Evolutionary conservation across 108 stramenopile genomes (phyloP).

Genomic region (Cylindrotheca fusiformis): DNA sequence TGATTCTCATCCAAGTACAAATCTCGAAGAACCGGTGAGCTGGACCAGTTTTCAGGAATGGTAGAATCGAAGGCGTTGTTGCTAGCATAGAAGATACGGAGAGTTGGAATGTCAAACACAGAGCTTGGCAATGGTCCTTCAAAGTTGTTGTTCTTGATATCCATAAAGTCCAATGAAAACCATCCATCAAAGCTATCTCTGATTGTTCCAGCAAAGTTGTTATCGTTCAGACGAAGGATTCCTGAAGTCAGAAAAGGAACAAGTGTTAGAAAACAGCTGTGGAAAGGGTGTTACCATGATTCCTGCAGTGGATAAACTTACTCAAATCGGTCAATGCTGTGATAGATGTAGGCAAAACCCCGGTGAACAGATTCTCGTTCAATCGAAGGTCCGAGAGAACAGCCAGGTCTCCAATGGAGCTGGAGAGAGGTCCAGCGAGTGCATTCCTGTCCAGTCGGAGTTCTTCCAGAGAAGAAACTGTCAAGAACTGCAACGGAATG

Average conservation of each 20-base stretch:
- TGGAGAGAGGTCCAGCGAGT: slow-evolving; percentile 39
- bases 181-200: slow-evolving; percentile 32
- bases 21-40: slow-evolving; percentile 26
- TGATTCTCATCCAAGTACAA: slow-evolving; percentile 28
- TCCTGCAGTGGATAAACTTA: slow-evolving; percentile 9
- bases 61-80: slow-evolving; percentile 49
- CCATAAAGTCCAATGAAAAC: slow-evolving; percentile 27
- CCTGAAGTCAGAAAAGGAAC: slow-evolving; percentile 5
- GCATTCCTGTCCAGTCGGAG: slow-evolving; percentile 40
- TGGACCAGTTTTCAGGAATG: slow-evolving; percentile 25
- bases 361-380: slow-evolving; percentile 28
- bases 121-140: slow-evolving; percentile 34
- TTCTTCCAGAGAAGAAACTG: slow-evolving; percentile 12
- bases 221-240: slow-evolving; percentile 35
- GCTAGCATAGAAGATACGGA: slow-evolving; percentile 52
- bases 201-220: slow-evolving; percentile 39
- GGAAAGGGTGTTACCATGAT: not conserved
- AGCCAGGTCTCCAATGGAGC: slow-evolving; percentile 18
- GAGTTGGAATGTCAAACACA: slow-evolving; percentile 38
- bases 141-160: slow-evolving; percentile 35
- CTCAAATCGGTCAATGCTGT: slow-evolving; percentile 18
- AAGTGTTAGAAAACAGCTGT: slow-evolving; percentile 4
- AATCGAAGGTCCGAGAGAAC: slow-evolving; percentile 33
- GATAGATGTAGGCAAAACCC: slow-evolving; percentile 38
- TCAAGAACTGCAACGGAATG: slow-evolving; percentile 28